Conservation (phyloP, 2,329 filamentous ascomycete species). For the Diaporthe vaccinii region DNA sequence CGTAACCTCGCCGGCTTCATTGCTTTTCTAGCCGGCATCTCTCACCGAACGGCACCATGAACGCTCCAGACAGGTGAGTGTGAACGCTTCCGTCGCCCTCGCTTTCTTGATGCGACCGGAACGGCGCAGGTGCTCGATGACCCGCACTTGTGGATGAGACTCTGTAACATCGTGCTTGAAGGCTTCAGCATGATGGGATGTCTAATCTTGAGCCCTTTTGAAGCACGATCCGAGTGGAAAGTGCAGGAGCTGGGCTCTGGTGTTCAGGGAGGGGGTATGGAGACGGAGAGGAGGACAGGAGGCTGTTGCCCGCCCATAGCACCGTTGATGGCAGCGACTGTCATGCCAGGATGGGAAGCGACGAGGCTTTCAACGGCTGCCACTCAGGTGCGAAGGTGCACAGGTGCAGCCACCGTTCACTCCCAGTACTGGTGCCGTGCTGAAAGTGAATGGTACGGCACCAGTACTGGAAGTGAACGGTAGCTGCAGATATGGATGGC, state of each 20-base stretch:
- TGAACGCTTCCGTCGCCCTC: neutral
- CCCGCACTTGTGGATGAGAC: neutral
- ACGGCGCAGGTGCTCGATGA: neutral
- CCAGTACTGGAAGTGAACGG: neutral
- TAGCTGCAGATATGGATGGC: neutral
- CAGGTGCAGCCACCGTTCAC: neutral
- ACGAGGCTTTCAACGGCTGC: neutral
- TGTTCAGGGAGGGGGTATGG: neutral
- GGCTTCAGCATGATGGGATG: neutral
- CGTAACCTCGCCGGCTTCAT: neutral
- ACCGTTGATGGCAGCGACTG: neutral
- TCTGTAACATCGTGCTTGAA: neutral
- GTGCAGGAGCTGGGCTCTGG: constrained; percentile 1
- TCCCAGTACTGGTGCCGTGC: neutral
- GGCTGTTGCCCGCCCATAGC: neutral
- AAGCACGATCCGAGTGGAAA: constrained; percentile 29
- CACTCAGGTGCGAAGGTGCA: neutral
- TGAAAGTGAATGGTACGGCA: too few relatives aligned
- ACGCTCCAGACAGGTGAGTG: constrained; percentile 69
- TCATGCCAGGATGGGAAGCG: neutral
- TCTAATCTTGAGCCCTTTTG: neutral
- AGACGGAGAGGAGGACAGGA: neutral
- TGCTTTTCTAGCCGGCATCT: constrained; percentile 2
- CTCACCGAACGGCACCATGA: constrained; percentile 56
- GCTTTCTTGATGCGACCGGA: neutral